These are phyloP conservation scores for Cladophialophora exuberans DNA, from an alignment of 2,329 filamentous ascomycete species.

Conservation along the genomic window DNA sequence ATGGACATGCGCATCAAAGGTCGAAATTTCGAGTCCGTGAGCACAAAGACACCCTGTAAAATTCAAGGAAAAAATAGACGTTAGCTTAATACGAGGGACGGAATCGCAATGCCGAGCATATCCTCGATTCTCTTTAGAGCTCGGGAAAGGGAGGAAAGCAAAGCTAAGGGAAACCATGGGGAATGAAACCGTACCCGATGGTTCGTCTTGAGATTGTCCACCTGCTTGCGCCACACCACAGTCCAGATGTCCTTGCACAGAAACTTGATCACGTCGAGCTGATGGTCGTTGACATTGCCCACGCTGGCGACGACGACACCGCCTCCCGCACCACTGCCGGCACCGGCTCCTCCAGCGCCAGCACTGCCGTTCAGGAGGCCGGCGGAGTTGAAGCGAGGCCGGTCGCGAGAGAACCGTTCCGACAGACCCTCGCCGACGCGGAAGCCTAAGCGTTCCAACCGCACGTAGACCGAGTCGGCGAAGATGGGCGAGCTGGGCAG, in stretches of 20 bases:
- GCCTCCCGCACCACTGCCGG: not conserved
- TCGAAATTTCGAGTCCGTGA: slow-evolving; percentile 90
- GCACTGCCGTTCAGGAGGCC: not conserved
- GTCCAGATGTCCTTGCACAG: slow-evolving; percentile 98
- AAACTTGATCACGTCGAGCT: slow-evolving; percentile 96
- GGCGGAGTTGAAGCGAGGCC: slow-evolving; percentile 74
- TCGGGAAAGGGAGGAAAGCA: no score
- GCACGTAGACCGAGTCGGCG: slow-evolving; percentile 80
- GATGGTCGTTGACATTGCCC: slow-evolving; percentile 40
- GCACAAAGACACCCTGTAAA: slow-evolving; percentile 82
- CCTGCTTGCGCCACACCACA: slow-evolving; percentile 91
- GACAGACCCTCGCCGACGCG: slow-evolving; percentile 89
- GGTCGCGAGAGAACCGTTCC: slow-evolving; percentile 70
- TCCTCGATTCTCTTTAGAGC: no score
- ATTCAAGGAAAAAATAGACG: no score
- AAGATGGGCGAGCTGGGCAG: slow-evolving; percentile 66
- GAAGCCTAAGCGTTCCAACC: slow-evolving; percentile 84
- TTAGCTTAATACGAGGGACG: no score
- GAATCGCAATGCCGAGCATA: no score
- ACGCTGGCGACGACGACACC: not conserved
- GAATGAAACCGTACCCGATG: slow-evolving; percentile 72
- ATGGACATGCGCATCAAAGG: slow-evolving; percentile 89
- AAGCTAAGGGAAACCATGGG: no score
- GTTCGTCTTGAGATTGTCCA: slow-evolving; percentile 98
- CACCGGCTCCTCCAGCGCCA: not conserved